Conservation (phyloP, 257 asterid genomes). For the Anisodus acutangulus region DNA sequence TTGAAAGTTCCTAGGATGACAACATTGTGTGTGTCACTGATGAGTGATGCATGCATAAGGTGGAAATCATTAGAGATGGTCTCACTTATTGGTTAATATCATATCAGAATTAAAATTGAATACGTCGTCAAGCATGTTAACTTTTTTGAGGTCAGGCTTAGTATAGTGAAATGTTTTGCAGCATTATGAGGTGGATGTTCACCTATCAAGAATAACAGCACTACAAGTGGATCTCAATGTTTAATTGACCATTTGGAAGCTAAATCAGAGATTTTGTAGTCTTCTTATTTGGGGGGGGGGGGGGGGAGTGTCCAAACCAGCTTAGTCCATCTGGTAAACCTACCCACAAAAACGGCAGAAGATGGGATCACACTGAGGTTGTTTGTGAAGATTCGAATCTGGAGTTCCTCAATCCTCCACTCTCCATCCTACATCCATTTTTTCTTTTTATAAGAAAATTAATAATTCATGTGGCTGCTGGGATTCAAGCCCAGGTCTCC, state of each 20-base stretch:
- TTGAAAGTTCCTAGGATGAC: background rate
- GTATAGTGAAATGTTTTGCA: background rate
- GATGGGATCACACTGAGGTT: background rate
- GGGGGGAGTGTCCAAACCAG: background rate
- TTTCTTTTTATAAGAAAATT: background rate
- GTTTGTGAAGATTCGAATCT: background rate
- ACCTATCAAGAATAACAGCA: constrained; percentile 20
- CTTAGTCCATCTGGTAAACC: background rate
- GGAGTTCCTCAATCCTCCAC: background rate
- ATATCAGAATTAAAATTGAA: background rate
- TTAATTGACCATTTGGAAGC: background rate
- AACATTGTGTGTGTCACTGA: background rate
- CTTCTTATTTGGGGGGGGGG: background rate
- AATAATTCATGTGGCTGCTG: background rate
- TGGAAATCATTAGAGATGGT: background rate
- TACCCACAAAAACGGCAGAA: background rate
- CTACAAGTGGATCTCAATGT: background rate
- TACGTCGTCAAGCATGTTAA: background rate
- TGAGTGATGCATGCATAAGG: background rate
- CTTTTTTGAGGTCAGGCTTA: background rate
- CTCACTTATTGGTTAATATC: background rate
- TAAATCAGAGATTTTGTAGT: background rate
- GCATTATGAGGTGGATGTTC: constrained; percentile 15
- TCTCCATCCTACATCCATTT: background rate
- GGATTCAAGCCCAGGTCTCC: constrained; percentile 5